Conservation (phyloP, 192 early-diverging fungal species). For the Piromyces sp. region DNA sequence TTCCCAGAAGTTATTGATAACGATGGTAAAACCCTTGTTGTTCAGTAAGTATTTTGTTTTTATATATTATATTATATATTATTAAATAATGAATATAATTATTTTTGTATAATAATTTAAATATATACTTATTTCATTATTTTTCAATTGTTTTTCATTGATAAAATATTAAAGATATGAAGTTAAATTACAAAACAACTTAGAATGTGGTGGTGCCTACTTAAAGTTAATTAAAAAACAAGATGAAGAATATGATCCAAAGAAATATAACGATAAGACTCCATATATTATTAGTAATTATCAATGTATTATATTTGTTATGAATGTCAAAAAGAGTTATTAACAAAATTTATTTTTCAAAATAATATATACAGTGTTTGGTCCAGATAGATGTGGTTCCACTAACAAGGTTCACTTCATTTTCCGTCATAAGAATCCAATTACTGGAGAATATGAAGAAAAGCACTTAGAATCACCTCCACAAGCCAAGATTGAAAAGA, state of each 20-base stretch:
- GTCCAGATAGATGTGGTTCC: conserved; percentile 86
- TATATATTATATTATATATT: no score
- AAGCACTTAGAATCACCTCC: conserved; percentile 68
- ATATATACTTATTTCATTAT: no score
- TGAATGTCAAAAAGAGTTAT: no score
- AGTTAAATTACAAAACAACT: conserved; percentile 70
- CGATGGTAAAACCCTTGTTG: conserved; percentile 52
- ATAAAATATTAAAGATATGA: conserved; percentile 54
- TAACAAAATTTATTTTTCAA: no score
- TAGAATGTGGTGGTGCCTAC: conserved; percentile 88
- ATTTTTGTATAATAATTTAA: no score
- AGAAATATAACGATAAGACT: conserved; percentile 59
- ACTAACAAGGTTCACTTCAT: conserved; percentile 87
- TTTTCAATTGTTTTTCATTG: no score
- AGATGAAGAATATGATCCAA: conserved; percentile 37
- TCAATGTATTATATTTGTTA: not conserved
- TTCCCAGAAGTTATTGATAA: conserved; percentile 55
- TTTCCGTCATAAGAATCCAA: conserved; percentile 76
- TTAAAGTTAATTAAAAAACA: conserved; percentile 52
- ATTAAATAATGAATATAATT: no score
- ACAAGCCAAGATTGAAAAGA: conserved; percentile 39
- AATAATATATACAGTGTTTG: no score
- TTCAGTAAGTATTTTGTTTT: conserved; percentile 61
- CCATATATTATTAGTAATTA: conserved; percentile 65
- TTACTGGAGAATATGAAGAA: conserved; percentile 62